Evolutionary conservation across 2,329 filamentous ascomycete genomes (phyloP).

Genomic region (Colletotrichum sp.): DNA sequence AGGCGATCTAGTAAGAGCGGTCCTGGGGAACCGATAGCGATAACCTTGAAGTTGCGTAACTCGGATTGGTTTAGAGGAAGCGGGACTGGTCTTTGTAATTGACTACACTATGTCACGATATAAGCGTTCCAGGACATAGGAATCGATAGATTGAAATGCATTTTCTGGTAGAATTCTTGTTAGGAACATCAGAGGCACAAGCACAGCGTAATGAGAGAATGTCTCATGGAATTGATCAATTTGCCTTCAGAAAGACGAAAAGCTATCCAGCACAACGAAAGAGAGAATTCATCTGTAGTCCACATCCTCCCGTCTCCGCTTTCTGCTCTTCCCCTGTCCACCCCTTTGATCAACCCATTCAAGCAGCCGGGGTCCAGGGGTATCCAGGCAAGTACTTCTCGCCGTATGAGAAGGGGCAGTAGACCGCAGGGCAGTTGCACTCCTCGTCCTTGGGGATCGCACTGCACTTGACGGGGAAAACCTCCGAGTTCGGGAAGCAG

Average conservation of each 20-base stretch:
- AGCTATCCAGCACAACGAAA: neutral
- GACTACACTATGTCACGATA: neutral
- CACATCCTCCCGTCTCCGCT: neutral
- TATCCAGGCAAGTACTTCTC: neutral
- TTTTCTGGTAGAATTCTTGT: neutral
- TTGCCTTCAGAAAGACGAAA: neutral
- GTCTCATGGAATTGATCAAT: neutral
- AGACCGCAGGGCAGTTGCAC: constrained; percentile 14
- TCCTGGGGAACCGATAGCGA: neutral
- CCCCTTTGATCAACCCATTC: neutral
- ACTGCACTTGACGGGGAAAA: neutral
- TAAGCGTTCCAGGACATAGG: neutral
- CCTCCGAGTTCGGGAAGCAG: constrained; percentile 4
- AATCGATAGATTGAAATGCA: neutral
- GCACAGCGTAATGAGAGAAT: neutral
- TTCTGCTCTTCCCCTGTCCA: neutral
- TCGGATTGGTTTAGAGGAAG: neutral
- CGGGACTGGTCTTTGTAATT: neutral
- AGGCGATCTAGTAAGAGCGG: neutral
- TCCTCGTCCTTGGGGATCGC: neutral
- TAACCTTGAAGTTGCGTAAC: neutral
- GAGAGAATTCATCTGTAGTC: neutral
- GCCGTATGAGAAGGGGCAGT: constrained; percentile 18
- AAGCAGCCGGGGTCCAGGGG: neutral
- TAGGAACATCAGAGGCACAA: neutral